A percentile compares a stretch with the other conserved stretches of the same genome.
Evolutionary conservation across 1,284 basidiomycete genomes (phyloP).

Genomic region (Singerocomus rubriflavus): DNA sequence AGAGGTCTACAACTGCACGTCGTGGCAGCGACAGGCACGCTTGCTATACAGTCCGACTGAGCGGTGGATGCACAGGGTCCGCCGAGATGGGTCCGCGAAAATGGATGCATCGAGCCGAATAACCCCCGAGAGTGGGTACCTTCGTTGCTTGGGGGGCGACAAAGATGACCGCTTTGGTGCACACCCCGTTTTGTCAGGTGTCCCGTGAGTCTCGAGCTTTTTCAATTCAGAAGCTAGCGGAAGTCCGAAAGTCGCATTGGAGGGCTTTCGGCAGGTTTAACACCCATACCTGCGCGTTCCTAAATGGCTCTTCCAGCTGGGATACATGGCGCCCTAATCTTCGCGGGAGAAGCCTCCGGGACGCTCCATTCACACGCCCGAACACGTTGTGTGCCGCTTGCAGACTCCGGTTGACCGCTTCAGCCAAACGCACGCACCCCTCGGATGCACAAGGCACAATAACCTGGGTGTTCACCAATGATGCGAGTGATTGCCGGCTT

Average conservation of each 20-base stretch:
- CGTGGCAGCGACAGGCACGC: not conserved
- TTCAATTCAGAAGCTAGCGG: conserved; percentile 6
- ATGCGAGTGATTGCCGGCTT: conserved; percentile 14
- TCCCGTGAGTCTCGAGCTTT: conserved; percentile 10
- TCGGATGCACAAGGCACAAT: not conserved
- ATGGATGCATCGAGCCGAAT: conserved; percentile 6
- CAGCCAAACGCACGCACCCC: conserved; percentile 5
- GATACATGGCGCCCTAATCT: conserved; percentile 14
- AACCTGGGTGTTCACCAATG: not conserved
- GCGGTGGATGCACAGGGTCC: not conserved
- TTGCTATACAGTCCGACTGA: too few relatives aligned
- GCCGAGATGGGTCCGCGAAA: conserved; percentile 13
- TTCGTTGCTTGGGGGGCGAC: conserved; percentile 5
- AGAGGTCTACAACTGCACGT: not conserved
- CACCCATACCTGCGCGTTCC: not conserved
- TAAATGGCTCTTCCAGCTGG: not conserved
- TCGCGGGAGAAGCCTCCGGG: conserved; percentile 33
- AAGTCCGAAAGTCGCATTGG: conserved; percentile 7
- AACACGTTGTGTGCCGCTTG: conserved; percentile 5
- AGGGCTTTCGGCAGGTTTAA: not conserved
- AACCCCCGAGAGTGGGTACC: not conserved
- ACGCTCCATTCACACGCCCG: conserved; percentile 22
- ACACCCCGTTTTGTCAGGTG: conserved; percentile 4
- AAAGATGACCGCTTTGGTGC: conserved; percentile 10
- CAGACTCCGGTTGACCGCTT: conserved; percentile 5